These are phyloP conservation scores for Plectosphaerella cucumerina DNA, from an alignment of 2,329 filamentous ascomycete species.

Conservation along the genomic window DNA sequence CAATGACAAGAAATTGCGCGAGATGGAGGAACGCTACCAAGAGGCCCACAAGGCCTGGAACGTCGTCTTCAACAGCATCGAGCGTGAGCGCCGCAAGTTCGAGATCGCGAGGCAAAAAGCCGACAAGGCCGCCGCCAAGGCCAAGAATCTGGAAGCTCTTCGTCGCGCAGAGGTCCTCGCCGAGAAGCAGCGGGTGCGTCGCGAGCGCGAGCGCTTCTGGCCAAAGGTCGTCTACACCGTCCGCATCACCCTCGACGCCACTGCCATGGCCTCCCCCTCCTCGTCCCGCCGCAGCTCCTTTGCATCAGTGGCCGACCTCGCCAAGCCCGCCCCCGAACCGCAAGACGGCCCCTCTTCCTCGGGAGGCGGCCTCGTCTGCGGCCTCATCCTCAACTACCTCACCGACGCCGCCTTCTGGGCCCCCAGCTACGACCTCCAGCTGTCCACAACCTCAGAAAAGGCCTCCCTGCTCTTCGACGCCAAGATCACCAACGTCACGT, in stretches of 20 bases:
- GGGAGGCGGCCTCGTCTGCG: conserved; percentile 24
- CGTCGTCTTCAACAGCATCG: neutral
- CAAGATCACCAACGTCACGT: conserved; percentile 56
- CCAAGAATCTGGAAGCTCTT: conserved; percentile 25
- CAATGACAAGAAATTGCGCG: neutral
- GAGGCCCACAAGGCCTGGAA: neutral
- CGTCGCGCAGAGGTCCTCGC: conserved; percentile 30
- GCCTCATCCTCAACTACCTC: conserved; percentile 55
- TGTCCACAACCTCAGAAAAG: conserved; percentile 51
- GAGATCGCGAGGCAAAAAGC: conserved; percentile 17
- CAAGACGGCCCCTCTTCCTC: conserved; percentile 10
- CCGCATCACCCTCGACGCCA: conserved; percentile 45
- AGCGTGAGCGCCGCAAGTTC: neutral
- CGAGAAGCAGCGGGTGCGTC: conserved; percentile 39
- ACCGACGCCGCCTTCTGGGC: conserved; percentile 55
- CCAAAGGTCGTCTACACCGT: conserved; percentile 44
- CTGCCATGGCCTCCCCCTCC: conserved; percentile 30
- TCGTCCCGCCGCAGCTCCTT: conserved; percentile 47
- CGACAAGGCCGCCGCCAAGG: conserved; percentile 24
- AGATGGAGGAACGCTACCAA: conserved; percentile 19
- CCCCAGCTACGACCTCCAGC: conserved; percentile 57
- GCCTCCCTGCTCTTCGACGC: conserved; percentile 58
- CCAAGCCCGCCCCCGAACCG: conserved; percentile 37
- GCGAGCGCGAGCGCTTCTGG: conserved; percentile 44
- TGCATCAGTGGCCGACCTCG: conserved; percentile 48